These are phyloP conservation scores for Aurinia saxatilis DNA, from an alignment of 345 rosid genomes.

Conservation along the genomic window DNA sequence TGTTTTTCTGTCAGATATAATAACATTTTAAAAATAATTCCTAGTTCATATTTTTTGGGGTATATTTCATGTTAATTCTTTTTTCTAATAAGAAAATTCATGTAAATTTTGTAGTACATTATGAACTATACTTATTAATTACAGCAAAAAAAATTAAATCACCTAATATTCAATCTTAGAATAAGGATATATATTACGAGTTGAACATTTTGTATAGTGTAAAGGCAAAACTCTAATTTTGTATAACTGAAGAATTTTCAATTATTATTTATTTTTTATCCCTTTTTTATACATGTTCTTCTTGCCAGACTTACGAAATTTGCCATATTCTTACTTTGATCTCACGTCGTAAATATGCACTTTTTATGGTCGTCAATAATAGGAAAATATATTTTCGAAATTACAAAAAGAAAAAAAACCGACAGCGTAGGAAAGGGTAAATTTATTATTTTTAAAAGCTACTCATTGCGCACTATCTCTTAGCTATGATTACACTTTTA, in stretches of 20 bases:
- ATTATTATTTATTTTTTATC: neutral
- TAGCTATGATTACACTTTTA: slow-evolving; percentile 25
- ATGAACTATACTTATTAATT: too few species aligned
- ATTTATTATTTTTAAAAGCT: slow-evolving; percentile 1
- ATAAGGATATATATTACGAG: too few species aligned
- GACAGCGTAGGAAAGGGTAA: slow-evolving; percentile 4
- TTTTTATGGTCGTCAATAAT: slow-evolving; percentile 20
- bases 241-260: too few species aligned
- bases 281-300: neutral
- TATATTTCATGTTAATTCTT: too few species aligned
- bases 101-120: too few species aligned
- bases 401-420: neutral
- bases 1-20: too few species aligned
- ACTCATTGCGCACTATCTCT: slow-evolving; percentile 27
- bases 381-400: neutral
- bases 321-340: slow-evolving; percentile 20
- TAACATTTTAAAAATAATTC: neutral
- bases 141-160: too few species aligned
- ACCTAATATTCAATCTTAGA: too few species aligned
- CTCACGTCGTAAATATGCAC: slow-evolving; percentile 16
- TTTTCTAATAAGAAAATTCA: too few species aligned
- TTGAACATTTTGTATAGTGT: too few species aligned
- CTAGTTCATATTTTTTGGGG: neutral
- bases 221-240: too few species aligned
- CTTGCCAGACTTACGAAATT: neutral